phyloP scores from a whole-genome alignment of 2,329 filamentous ascomycete species.

The Xylaria sp. region DNA sequence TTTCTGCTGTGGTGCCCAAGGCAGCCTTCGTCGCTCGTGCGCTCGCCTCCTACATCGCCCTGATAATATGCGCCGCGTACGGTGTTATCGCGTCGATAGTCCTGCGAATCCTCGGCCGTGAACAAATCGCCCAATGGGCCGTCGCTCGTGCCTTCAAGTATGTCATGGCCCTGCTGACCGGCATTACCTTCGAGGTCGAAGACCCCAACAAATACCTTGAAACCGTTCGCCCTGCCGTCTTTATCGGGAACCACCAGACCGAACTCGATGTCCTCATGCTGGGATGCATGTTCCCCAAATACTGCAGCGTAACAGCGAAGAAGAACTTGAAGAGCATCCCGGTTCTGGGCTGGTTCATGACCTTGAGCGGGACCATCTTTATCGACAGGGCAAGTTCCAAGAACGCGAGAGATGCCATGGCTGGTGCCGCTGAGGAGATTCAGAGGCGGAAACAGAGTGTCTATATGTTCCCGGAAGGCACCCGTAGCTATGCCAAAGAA shows the following conservation, averaged over 20 bases:
- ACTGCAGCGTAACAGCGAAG: constrained; percentile 94
- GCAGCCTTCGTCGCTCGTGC: constrained; percentile 72
- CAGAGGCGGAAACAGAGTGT: constrained; percentile 73
- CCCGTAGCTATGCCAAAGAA: constrained; percentile 83
- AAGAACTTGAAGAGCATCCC: constrained; percentile 78
- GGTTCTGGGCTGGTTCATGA: constrained; percentile 94
- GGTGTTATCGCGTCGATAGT: constrained; percentile 76
- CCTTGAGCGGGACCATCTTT: constrained; percentile 86
- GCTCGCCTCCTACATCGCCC: constrained; percentile 67
- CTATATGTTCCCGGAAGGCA: constrained; percentile 91
- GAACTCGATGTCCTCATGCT: constrained; percentile 95
- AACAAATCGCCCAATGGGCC: constrained; percentile 84
- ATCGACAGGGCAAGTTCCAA: constrained; percentile 88
- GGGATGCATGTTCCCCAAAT: constrained; percentile 84
- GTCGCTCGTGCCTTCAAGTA: constrained; percentile 80
- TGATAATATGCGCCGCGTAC: constrained; percentile 68
- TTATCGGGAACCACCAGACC: constrained; percentile 94
- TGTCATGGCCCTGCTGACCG: constrained; percentile 75
- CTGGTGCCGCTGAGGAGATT: constrained; percentile 82
- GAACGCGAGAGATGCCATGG: constrained; percentile 84
- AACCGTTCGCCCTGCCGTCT: constrained; percentile 79
- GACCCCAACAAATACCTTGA: constrained; percentile 69
- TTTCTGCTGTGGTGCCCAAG: constrained; percentile 62
- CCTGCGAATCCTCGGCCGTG: constrained; percentile 73
- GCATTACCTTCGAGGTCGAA: constrained; percentile 76